Evolutionary conservation across 1,284 basidiomycete genomes (phyloP), one percentile per base, ranked within the genome.

Genomic region (Moniliella sp.): DNA sequence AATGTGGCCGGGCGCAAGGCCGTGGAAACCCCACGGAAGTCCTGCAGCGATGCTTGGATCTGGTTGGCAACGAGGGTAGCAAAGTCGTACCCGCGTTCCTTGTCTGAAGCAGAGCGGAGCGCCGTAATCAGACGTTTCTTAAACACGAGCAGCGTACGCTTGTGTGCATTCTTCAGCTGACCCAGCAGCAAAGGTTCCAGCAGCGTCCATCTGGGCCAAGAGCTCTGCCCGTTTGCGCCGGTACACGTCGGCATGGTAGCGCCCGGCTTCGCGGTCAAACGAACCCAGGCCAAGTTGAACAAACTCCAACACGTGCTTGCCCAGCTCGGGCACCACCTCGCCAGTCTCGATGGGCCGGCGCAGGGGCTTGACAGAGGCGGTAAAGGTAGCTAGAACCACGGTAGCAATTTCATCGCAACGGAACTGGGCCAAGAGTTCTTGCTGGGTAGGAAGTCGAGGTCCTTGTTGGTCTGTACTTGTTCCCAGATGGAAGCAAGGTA

Each of bases 401-500:
- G 76, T 65, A 3, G 86, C 78, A 35, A 99, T 91, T 61, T 99
- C 91, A 57, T 97, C 91, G 48, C 91, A 99, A 31, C 91, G 76
- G 72, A 97, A 99, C 57, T 99, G 91, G 0, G 91, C 91, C 17
- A 99, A 66, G 2, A 99, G 71, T 49, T 99, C 91, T 61, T 94
- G 91, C 60, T 99, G 91, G 0, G 91, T 97, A 0, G 91, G 91
- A 99, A 64, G 62, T 99, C 91, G 27, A 99, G 72, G 59, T 99
- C 91, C 64, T 97, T 94, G 68, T 99, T 97, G 5, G 71, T 77
- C 60, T 93, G 76, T 13, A 99, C 86, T 76, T 94, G 86, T 71
- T 94, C 81, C 91, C 91, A 99, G 38, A 97, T 88, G 28, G 76
- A 74, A 52, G 83, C 78, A 78, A 97, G 91, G 60, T 97, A 99